Conservation (phyloP, 2,329 filamentous ascomycete genomes). For the Cryphonectria carpinicola region DNA sequence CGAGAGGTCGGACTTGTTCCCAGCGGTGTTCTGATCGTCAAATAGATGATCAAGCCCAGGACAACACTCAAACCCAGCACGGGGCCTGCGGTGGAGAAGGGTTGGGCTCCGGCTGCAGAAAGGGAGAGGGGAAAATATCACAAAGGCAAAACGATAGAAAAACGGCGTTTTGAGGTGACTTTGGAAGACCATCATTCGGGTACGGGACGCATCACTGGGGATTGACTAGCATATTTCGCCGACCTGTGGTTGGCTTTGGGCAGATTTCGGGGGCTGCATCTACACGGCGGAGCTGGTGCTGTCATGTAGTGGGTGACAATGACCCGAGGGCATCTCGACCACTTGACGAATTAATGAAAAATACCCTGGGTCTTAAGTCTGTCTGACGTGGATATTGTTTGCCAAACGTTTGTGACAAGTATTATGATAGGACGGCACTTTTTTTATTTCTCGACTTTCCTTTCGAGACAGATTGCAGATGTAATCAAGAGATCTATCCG, state of each 20-base stretch:
- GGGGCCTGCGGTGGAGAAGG: background rate
- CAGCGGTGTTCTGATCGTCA: constrained; percentile 84
- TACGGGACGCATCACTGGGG: background rate
- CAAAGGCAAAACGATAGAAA: background rate
- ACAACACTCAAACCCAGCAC: background rate
- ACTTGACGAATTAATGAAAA: constrained; percentile 7
- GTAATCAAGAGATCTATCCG: background rate
- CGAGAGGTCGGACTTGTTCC: constrained; percentile 91
- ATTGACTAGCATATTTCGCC: constrained; percentile 2
- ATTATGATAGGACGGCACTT: background rate
- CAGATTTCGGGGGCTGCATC: background rate
- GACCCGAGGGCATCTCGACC: background rate
- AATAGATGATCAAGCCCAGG: constrained; percentile 43
- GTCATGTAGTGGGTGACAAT: background rate
- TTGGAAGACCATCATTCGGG: background rate
- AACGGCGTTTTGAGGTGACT: background rate
- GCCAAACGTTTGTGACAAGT: background rate
- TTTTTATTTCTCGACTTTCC: background rate
- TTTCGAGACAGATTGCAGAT: background rate
- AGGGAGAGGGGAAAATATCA: background rate
- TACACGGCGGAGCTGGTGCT: background rate
- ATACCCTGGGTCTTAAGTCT: background rate
- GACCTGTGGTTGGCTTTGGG: background rate
- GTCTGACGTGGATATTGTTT: background rate
- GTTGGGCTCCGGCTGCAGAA: background rate